These are phyloP conservation scores for Didymella sp. DNA, from an alignment of 2,329 filamentous ascomycete species.

Conservation along the genomic window DNA sequence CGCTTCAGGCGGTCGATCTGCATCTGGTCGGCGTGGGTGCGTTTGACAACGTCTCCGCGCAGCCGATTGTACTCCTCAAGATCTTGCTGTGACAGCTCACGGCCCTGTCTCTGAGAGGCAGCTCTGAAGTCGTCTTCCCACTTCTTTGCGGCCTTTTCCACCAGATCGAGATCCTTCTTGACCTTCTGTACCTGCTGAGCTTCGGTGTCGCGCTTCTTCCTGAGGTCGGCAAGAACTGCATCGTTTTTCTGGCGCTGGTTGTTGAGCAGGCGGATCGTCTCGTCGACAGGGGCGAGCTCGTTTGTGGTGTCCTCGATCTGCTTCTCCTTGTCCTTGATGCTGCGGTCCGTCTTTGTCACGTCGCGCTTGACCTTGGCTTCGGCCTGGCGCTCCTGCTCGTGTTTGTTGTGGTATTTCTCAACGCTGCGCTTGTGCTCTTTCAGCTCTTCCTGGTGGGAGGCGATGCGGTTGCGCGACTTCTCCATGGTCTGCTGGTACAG, in stretches of 20 bases:
- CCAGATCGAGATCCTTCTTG: slow-evolving; percentile 78
- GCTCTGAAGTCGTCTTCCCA: slow-evolving; percentile 90
- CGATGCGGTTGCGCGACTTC: slow-evolving; percentile 86
- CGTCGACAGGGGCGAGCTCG: slow-evolving; percentile 84
- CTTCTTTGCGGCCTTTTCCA: slow-evolving; percentile 87
- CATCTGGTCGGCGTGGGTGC: slow-evolving; percentile 79
- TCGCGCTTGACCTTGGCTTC: slow-evolving; percentile 78
- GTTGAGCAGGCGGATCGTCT: slow-evolving; percentile 81
- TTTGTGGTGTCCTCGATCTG: slow-evolving; percentile 87
- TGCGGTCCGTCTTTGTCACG: slow-evolving; percentile 80
- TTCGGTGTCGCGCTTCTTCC: slow-evolving; percentile 78
- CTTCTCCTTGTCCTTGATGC: slow-evolving; percentile 84
- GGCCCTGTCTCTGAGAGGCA: slow-evolving; percentile 83
- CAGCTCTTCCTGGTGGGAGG: slow-evolving; percentile 91
- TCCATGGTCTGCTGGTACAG: slow-evolving; percentile 95
- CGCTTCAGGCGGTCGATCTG: slow-evolving; percentile 86
- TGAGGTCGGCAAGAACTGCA: slow-evolving; percentile 72
- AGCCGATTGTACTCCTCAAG: slow-evolving; percentile 88
- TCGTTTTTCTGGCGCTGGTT: slow-evolving; percentile 73
- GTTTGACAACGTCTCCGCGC: slow-evolving; percentile 82
- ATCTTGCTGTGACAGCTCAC: slow-evolving; percentile 83
- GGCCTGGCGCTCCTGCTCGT: slow-evolving; percentile 84
- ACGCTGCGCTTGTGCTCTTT: slow-evolving; percentile 91
- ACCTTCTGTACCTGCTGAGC: slow-evolving; percentile 72
- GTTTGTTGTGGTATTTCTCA: slow-evolving; percentile 78